Percentiles rank a stretch among this genome's conserved stretches.
Evolutionary conservation across 2,329 filamentous ascomycete genomes (phyloP).

Genomic region (Rhytidhysteron rufulum): DNA sequence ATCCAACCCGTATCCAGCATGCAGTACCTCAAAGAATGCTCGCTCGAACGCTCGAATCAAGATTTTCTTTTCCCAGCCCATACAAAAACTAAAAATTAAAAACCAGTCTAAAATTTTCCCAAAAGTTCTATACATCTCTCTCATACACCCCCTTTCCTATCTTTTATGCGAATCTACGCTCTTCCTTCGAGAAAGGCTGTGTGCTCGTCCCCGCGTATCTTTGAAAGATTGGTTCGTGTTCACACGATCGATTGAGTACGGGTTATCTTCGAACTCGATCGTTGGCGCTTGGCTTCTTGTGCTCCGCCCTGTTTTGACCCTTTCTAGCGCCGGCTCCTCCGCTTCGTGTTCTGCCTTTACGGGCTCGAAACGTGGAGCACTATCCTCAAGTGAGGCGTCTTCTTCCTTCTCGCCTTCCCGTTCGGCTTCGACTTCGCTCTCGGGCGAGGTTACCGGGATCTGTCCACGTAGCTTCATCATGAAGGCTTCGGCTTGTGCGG

Average conservation of each 20-base stretch:
- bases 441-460: slow-evolving; percentile 12
- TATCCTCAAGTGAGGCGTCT: slow-evolving; percentile 16
- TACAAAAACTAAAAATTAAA: too few species aligned
- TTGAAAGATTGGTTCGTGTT: slow-evolving; percentile 46
- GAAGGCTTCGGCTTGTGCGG: slow-evolving; percentile 62
- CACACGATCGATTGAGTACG: slow-evolving; percentile 48
- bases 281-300: slow-evolving; percentile 13
- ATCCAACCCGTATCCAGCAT: too few species aligned
- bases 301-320: slow-evolving; percentile 25
- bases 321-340: slow-evolving; percentile 20
- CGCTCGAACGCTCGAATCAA: too few species aligned
- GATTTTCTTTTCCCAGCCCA: too few species aligned
- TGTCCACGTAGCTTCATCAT: slow-evolving; percentile 46
- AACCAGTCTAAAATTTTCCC: too few species aligned
- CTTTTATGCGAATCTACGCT: too few species aligned
- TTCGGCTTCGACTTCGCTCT: slow-evolving; percentile 22
- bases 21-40: too few species aligned
- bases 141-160: too few species aligned
- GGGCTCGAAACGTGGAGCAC: slow-evolving; percentile 30
- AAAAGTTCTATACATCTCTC: too few species aligned
- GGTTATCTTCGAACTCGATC: slow-evolving; percentile 43
- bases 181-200: too few species aligned
- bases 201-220: too few species aligned
- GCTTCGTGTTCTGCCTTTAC: slow-evolving; percentile 36
- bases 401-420: slow-evolving; percentile 27